Base-by-base conservation (phyloP, 805 yeast genomes). In the Jamesozyma spencerorum region DNA sequence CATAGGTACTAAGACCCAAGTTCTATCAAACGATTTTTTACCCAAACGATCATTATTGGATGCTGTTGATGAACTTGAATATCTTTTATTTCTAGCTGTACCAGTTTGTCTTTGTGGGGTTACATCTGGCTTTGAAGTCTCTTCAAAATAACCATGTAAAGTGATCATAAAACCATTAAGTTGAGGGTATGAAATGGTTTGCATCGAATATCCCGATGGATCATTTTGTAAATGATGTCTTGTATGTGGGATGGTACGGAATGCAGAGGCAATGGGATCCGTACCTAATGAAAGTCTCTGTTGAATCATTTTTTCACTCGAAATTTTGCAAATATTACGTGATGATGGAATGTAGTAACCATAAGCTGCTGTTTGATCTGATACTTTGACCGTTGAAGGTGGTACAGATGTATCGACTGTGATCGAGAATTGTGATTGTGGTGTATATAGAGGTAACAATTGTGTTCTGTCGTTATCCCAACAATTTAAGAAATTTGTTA, bases 121-220 rank as follows among this genome's bases (percentile, higher is more conserved):
- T 4, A 52, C 36, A 26, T 70, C 73, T 1, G 88, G 86, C 17
- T 67, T 69, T 0, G 66, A 79, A 18, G 63, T 58, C 61, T 92
- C 97, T 38, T 77, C 78, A 55, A 76, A 90, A 43, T 75, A 79
- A 4, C 98, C 98, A 64, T 92, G 98, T 13, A 90, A 63, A 0
- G 77, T 69, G 34, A 90, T 73, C 53, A 84, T 69, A 52, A 92
- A 77, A 5, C 95, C 96, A 38, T 79, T 74, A 22, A 87, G 74
- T 36, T 74, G 78, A 6, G 85, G 78, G 42, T 70, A 74, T 19
- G 87, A 73, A 68, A 81, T 77, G 2, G 85, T 72, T 56, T 92
- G 96, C 64, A 88, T 74, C 19, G 94, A 74, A 53, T 79, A 88
- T 32, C 72, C 62, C 8, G 71, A 68, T 3, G 95, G 88, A 36